Evolutionary conservation across 2,329 filamentous ascomycete species (phyloP), one percentile per base, ranked within the genome.

Genomic region (Amesomyces nigricolor): DNA sequence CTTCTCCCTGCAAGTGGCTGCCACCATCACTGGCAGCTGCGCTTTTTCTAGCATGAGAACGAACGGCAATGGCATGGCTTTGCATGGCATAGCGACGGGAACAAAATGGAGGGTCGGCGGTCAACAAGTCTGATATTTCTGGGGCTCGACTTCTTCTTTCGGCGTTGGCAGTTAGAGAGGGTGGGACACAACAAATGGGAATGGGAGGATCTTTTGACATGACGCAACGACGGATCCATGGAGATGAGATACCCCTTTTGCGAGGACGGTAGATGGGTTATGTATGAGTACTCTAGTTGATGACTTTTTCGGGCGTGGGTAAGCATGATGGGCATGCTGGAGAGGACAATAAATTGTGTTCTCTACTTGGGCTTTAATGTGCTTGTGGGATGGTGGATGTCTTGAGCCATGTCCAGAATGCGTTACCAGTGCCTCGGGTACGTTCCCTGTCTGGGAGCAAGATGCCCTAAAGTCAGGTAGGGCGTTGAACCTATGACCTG

Each of bases 231-330:
- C 47, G 46, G 49, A 45, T 54, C 49, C 50, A 54, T 49, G 46
- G 54, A 53, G 54, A 61, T 61, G 54, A 53, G 54, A 61, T 61
- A 59, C 59, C 57, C 57, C 46, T 56, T 56, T 52, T 56, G 39
- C 29, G 32, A 48, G 50, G 54, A 43, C 3, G 47, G 59, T 59
- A 59, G 54, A 59, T 58, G 54, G 30, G 50, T 51, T 47, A 44
- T 49, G 58, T 55, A 60, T 42, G 38, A 49, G 5, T 45, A 48
- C n/a, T 29, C 17, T 46, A 26, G 26, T 13, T 10, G 13, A n/a
- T 29, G 6, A 5, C 22, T 26, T 26, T 10, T 22, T 30, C 43
- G 29, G 19, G 29, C 11, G 11, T 13, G 22, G 26, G 43, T 22
- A 8, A 26, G 13, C 13, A 13, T 30, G 43, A 22, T 30, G 43